Evolutionary conservation across 2,329 filamentous ascomycete genomes (phyloP).

Genomic region (Metarhizium anisopliae): DNA sequence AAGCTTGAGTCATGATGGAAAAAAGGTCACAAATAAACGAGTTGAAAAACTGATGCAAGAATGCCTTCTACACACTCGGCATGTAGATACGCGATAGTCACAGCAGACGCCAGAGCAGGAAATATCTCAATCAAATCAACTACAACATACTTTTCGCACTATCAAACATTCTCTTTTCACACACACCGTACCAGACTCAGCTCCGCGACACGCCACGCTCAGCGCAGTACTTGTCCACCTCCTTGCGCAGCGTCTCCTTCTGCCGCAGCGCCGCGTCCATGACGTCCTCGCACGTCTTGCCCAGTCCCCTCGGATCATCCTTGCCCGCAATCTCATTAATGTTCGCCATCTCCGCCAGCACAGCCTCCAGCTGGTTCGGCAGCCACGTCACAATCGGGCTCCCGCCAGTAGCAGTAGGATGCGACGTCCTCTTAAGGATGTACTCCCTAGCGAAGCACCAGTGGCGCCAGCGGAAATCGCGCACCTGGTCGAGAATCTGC

Average conservation of each 20-base stretch:
- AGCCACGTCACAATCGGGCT: slow-evolving; percentile 80
- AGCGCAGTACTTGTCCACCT: slow-evolving; percentile 66
- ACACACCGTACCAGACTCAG: background rate
- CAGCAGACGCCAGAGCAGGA: too few species aligned
- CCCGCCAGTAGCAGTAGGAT: slow-evolving; percentile 72
- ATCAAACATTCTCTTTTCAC: too few species aligned
- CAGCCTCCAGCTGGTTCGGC: slow-evolving; percentile 70
- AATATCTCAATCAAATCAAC: too few species aligned
- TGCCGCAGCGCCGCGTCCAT: slow-evolving; percentile 59
- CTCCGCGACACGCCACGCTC: slow-evolving; percentile 41
- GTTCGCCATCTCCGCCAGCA: slow-evolving; percentile 60
- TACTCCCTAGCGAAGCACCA: slow-evolving; percentile 84
- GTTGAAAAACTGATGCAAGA: too few species aligned
- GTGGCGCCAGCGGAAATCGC: slow-evolving; percentile 75
- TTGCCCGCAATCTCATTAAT: slow-evolving; percentile 38
- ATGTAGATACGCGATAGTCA: too few species aligned
- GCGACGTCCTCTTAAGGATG: slow-evolving; percentile 67
- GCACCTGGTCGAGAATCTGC: slow-evolving; percentile 61
- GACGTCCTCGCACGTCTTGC: slow-evolving; percentile 43
- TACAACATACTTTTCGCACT: too few species aligned
- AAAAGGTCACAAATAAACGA: too few species aligned
- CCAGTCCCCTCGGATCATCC: slow-evolving; percentile 32
- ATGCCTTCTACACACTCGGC: too few species aligned
- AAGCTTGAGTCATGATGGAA: too few species aligned
- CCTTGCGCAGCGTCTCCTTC: slow-evolving; percentile 57